phyloP scores from a whole-genome alignment of 768 basidiomycete genomes.

The Phlebiopsis flavidoalba region DNA sequence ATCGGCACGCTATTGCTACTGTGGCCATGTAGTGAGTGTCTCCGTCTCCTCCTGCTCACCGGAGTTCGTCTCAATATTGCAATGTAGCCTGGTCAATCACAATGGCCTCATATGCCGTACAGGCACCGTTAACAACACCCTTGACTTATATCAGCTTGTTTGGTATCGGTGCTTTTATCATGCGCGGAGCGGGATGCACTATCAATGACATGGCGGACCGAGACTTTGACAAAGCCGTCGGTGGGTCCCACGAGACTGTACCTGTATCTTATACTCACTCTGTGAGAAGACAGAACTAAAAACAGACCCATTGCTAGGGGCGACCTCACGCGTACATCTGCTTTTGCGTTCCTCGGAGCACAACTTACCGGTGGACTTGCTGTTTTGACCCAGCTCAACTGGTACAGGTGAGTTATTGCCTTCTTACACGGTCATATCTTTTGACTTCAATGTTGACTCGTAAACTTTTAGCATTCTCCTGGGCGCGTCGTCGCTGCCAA shows the following conservation, averaged over 20 bases:
- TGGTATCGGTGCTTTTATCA: conserved; percentile 85
- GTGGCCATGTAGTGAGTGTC: conserved; percentile 84
- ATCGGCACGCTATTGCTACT: conserved; percentile 90
- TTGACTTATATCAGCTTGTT: conserved; percentile 79
- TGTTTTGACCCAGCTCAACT: conserved; percentile 86
- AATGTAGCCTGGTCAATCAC: conserved; percentile 92
- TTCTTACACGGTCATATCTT: not conserved
- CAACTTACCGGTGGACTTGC: conserved; percentile 82
- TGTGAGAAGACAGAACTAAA: conserved; percentile 68
- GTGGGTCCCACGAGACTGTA: conserved; percentile 36
- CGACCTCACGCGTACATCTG: conserved; percentile 70
- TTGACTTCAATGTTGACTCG: not conserved
- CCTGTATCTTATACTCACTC: not conserved
- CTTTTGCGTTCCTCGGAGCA: conserved; percentile 72
- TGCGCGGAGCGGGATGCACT: conserved; percentile 98
- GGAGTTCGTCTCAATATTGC: not conserved
- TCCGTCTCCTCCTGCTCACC: not conserved
- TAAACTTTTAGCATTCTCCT: conserved; percentile 66
- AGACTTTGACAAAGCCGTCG: conserved; percentile 87
- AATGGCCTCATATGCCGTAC: conserved; percentile 84
- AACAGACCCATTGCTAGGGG: conserved; percentile 84
- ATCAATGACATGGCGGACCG: conserved; percentile 99
- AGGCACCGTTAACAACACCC: conserved; percentile 61
- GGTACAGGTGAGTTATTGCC: conserved; percentile 72
- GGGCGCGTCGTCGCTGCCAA: conserved; percentile 83